Percentiles rank a stretch among this genome's conserved stretches.
These are phyloP conservation scores for Penicillium sp. DNA, from an alignment of 2,329 filamentous ascomycete species.

Conservation along the genomic window DNA sequence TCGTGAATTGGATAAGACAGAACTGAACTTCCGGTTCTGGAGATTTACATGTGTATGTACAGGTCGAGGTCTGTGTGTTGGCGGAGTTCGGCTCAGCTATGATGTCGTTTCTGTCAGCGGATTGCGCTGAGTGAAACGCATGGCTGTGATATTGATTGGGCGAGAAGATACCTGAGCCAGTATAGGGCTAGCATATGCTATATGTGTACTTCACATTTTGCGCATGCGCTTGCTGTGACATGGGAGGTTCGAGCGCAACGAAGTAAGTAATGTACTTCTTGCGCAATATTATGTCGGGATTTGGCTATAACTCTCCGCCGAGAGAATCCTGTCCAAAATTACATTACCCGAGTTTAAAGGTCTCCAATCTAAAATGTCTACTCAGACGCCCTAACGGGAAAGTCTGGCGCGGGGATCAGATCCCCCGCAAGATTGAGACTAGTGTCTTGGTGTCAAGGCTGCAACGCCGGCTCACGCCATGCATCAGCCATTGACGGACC, in stretches of 20 bases:
- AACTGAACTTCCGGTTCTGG: background rate
- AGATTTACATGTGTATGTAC: background rate
- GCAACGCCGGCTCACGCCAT: background rate
- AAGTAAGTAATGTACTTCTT: background rate
- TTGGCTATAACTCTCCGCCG: background rate
- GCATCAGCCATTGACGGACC: background rate
- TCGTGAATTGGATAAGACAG: background rate
- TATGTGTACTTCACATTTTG: background rate
- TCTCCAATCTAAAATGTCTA: background rate
- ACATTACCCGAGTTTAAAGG: no score
- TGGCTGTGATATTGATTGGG: background rate
- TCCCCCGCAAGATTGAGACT: background rate
- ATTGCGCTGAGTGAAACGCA: background rate
- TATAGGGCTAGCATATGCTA: background rate
- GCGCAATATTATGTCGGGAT: background rate
- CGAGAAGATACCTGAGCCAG: background rate
- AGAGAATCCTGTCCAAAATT: background rate
- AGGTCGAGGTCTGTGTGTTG: background rate
- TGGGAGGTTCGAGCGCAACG: background rate
- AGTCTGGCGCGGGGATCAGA: conserved; percentile 1
- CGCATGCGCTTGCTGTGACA: background rate
- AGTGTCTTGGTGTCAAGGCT: background rate
- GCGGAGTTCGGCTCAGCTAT: background rate
- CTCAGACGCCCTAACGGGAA: background rate
- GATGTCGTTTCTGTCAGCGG: no score